These are phyloP conservation scores for Cyberlindnera galapagoensis DNA, from an alignment of 805 yeast genomes.

Conservation along the genomic window DNA sequence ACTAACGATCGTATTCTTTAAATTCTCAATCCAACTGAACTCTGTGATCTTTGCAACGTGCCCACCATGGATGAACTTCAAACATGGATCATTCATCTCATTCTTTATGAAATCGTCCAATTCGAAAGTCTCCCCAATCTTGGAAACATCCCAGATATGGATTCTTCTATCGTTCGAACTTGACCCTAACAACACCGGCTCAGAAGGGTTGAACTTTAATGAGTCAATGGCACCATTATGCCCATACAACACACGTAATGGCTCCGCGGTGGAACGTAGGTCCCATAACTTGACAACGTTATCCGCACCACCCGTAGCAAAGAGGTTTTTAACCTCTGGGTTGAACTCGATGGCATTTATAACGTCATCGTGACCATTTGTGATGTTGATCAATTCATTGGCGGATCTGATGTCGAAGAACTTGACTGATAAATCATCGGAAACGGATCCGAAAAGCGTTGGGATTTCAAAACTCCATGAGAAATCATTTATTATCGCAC, in stretches of 20 bases:
- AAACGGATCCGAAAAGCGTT: slow-evolving; percentile 57
- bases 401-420: slow-evolving; percentile 51
- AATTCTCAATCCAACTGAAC: slow-evolving; percentile 57
- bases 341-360: slow-evolving; percentile 67
- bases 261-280: slow-evolving; percentile 50
- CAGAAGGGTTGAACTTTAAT: slow-evolving; percentile 45
- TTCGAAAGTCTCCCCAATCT: slow-evolving; percentile 50
- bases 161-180: slow-evolving; percentile 64
- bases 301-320: slow-evolving; percentile 78
- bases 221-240: slow-evolving; percentile 53
- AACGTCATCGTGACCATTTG: slow-evolving; percentile 49
- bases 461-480: slow-evolving; percentile 44
- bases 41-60: slow-evolving; percentile 68
- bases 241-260: slow-evolving; percentile 62
- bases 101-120: slow-evolving; percentile 47
- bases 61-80: slow-evolving; percentile 80
- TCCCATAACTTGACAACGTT: slow-evolving; percentile 72
- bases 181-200: slow-evolving; percentile 49
- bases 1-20: slow-evolving; percentile 53
- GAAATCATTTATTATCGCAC: slow-evolving; percentile 59
- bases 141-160: slow-evolving; percentile 65
- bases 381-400: slow-evolving; percentile 29
- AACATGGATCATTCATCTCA: slow-evolving; percentile 66
- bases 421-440: slow-evolving; percentile 60
- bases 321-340: slow-evolving; percentile 42